Conservation (phyloP, 768 basidiomycete genomes). For the Atractiella rhizophila region DNA sequence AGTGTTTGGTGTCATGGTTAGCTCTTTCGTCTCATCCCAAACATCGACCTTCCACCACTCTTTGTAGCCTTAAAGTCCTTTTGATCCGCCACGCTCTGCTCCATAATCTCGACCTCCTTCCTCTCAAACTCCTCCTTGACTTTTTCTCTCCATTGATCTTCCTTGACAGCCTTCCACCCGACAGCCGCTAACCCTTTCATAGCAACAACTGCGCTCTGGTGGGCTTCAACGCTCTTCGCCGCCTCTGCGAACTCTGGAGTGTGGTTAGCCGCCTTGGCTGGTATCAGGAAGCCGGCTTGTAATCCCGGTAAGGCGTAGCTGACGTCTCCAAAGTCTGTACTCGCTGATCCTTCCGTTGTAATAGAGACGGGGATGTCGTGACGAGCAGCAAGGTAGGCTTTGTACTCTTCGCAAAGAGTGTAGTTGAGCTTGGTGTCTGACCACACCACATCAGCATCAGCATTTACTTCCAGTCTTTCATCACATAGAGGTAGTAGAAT, state of each 20-base stretch:
- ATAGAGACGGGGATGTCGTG: conserved; percentile 2
- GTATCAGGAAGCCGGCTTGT: conserved; percentile 9
- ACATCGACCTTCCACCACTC: too few relatives aligned
- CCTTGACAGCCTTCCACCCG: conserved; percentile 11
- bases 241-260: conserved; percentile 15
- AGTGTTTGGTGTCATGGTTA: too few relatives aligned
- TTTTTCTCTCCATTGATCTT: conserved; percentile 8
- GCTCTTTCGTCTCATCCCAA: too few relatives aligned
- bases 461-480: neutral
- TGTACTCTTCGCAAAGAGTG: conserved; percentile 3
- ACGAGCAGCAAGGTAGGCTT: conserved; percentile 6
- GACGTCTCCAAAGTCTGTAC: conserved; percentile 14
- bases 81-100: too few relatives aligned
- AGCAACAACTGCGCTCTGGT: conserved; percentile 15
- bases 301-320: conserved; percentile 2
- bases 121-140: conserved; percentile 9
- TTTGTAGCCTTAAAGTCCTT: too few relatives aligned
- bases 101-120: too few relatives aligned
- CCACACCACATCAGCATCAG: neutral
- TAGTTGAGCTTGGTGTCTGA: too few relatives aligned
- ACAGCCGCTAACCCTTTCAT: conserved; percentile 14
- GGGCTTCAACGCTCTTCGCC: conserved; percentile 15
- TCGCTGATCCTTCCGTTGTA: conserved; percentile 2
- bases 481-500: conserved; percentile 1
- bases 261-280: conserved; percentile 14